Conservation (phyloP, 1,284 basidiomycete species). For the Austroboletus niveus region DNA sequence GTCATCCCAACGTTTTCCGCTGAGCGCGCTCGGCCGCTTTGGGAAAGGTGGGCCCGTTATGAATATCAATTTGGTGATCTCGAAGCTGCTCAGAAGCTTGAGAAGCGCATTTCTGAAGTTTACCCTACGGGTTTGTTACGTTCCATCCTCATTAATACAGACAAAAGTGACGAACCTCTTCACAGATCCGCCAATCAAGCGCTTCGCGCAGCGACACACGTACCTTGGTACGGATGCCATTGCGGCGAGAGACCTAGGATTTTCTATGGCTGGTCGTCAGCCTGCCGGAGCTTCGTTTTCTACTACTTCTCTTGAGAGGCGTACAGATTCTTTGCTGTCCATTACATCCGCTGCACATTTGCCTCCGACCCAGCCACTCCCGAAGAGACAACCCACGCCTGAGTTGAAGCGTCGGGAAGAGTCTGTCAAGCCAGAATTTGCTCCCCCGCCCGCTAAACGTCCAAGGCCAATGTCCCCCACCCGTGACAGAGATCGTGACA, state of each 20-base stretch:
- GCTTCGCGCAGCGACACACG: conserved; percentile 88
- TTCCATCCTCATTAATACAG: not conserved
- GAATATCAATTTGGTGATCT: conserved; percentile 95
- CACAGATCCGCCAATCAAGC: conserved; percentile 84
- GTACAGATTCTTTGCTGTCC: conserved; percentile 50
- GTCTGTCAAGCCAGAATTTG: conserved; percentile 38
- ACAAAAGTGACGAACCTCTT: not conserved
- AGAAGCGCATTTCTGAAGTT: conserved; percentile 82
- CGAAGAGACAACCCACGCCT: conserved; percentile 25
- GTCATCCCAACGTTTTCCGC: conserved; percentile 78
- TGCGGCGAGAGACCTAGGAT: conserved; percentile 84
- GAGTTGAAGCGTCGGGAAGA: conserved; percentile 48
- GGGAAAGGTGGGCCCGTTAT: conserved; percentile 95
- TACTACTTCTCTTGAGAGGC: conserved; percentile 37
- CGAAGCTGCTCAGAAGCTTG: conserved; percentile 86
- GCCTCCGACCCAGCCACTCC: conserved; percentile 15
- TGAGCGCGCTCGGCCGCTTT: conserved; percentile 81
- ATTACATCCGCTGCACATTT: conserved; percentile 35
- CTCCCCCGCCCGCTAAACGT: conserved; percentile 50
- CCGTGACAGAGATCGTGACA: conserved; percentile 48
- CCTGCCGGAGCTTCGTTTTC: conserved; percentile 23
- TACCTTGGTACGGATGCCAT: conserved; percentile 89
- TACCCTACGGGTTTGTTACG: conserved; percentile 72
- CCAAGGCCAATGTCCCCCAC: conserved; percentile 51
- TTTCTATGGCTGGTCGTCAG: conserved; percentile 51